phyloP scores from a whole-genome alignment of 140 eudicot species.

The Oenanthe javanica region DNA sequence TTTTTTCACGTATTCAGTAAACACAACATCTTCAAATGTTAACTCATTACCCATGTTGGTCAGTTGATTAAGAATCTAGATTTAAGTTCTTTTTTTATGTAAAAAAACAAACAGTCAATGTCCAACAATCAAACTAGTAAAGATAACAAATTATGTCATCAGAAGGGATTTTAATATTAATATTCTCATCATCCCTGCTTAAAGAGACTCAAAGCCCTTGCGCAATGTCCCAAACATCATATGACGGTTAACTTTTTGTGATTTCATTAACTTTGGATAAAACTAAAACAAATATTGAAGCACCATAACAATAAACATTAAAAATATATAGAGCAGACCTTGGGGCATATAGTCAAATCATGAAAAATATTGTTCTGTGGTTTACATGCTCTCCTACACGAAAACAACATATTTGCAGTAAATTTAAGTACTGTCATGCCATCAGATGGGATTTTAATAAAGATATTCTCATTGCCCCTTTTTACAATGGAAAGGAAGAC shows the following conservation, averaged over 20 bases:
- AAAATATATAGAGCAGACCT: neutral
- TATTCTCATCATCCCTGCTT: conserved; percentile 22
- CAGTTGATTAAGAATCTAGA: neutral
- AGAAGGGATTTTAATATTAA: conserved; percentile 29
- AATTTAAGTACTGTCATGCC: conserved; percentile 12
- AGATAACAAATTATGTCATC: conserved; percentile 24
- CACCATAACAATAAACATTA: neutral
- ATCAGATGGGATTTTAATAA: conserved; percentile 39
- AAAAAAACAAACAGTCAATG: neutral
- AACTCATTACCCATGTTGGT: neutral
- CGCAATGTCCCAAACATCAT: conserved; percentile 64
- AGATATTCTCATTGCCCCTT: conserved; percentile 25
- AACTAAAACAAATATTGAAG: neutral
- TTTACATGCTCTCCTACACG: neutral
- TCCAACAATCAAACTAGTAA: neutral
- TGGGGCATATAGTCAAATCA: neutral
- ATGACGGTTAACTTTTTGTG: conserved; percentile 19
- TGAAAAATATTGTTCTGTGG: neutral
- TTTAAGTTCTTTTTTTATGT: neutral
- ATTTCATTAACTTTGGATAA: neutral
- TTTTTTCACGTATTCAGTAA: neutral
- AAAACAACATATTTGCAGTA: neutral
- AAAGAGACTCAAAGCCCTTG: conserved; percentile 57
- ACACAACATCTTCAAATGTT: neutral
- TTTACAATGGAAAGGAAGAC: conserved; percentile 19